Evolutionary conservation across 176 grass and related monocot genomes (phyloP).

Genomic region (Oryza coarctata): DNA sequence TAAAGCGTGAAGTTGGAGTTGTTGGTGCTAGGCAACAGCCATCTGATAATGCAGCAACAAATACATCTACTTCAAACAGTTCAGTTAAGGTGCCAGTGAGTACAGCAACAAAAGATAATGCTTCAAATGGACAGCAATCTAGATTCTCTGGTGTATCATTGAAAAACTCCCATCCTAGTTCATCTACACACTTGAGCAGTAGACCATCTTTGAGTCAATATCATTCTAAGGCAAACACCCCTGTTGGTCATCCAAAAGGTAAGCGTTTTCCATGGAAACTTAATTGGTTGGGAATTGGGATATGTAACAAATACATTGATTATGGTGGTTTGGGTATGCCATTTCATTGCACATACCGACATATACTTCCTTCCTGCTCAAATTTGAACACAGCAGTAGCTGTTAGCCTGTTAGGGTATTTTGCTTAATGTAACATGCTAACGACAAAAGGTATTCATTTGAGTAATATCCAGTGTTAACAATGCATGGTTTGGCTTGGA

Average conservation of each 20-base stretch:
- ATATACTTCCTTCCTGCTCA: constrained; percentile 1
- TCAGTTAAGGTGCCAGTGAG: constrained; percentile 18
- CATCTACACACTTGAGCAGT: background rate
- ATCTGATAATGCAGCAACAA: constrained; percentile 38
- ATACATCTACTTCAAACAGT: constrained; percentile 40
- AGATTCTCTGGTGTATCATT: constrained; percentile 14
- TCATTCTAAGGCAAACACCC: constrained; percentile 13
- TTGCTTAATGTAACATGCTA: background rate
- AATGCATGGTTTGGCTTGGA: background rate
- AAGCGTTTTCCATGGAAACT: constrained; percentile 19
- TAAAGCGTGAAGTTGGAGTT: constrained; percentile 74
- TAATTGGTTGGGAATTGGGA: background rate
- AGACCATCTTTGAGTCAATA: constrained; percentile 34
- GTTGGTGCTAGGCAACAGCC: constrained; percentile 45
- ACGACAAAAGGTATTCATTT: background rate
- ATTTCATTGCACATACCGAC: background rate
- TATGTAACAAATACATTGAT: constrained; percentile 21
- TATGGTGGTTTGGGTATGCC: background rate
- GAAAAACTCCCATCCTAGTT: constrained; percentile 17
- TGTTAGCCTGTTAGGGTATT: background rate
- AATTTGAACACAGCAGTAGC: background rate
- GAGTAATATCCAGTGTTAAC: background rate
- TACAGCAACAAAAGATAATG: constrained; percentile 30
- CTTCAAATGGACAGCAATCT: constrained; percentile 28
- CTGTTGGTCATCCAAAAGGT: constrained; percentile 51